Evolutionary conservation across 78 protist genomes (phyloP).

Genomic region (Reticulomyxa filosa): DNA sequence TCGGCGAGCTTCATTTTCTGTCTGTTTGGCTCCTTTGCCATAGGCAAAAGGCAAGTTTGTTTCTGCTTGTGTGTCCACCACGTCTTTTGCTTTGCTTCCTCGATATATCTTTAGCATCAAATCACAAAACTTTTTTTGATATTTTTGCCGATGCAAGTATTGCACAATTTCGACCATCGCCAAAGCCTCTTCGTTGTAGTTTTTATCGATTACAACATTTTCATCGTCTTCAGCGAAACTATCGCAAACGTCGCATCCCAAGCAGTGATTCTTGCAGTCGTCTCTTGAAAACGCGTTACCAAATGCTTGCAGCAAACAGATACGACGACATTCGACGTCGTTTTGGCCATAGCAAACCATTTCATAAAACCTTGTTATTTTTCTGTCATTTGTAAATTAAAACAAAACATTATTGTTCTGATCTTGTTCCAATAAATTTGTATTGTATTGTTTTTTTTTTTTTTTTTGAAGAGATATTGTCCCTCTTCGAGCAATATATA

Average conservation of each 20-base stretch:
- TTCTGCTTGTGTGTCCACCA: background rate
- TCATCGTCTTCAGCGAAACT: no score
- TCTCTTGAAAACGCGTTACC: constrained; percentile 6
- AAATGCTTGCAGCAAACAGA: constrained; percentile 9
- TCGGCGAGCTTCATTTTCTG: background rate
- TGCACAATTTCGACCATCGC: background rate
- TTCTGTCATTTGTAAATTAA: no score
- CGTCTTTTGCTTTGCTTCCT: background rate
- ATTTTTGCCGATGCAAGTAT: background rate
- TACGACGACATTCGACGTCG: constrained; percentile 17
- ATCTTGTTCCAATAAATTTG: background rate
- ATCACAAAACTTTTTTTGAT: background rate
- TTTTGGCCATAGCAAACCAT: constrained; percentile 25
- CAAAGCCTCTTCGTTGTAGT: background rate
- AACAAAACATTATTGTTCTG: no score
- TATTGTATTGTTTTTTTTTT: background rate
- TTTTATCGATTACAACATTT: background rate
- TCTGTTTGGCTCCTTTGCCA: background rate
- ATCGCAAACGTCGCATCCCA: no score
- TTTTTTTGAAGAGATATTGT: background rate
- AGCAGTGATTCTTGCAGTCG: constrained; percentile 17
- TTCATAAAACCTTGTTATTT: background rate
- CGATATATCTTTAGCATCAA: background rate
- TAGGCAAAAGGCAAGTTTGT: background rate
- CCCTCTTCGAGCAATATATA: no score